Base-by-base conservation (phyloP, 176 grass and related monocot species). In the Alopecurus myosuroides region DNA sequence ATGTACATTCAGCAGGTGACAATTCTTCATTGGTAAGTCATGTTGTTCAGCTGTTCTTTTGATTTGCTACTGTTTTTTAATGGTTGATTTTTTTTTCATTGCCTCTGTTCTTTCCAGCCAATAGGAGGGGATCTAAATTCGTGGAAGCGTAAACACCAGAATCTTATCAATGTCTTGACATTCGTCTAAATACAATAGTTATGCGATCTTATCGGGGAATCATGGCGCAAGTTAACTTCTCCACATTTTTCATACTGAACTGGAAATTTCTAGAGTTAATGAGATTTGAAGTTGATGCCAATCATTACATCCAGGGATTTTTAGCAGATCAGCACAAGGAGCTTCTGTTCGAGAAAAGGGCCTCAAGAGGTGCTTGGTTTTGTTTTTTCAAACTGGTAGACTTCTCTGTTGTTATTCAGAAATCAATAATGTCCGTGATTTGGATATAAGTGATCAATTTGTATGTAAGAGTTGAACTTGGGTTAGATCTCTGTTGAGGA, bases 201-300 rank as follows among this genome's bases (percentile, higher is more conserved):
- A 61, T 84, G 30, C 7, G 8, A 12, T 5, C 19, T 52, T 84
- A 84, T 66, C 15, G 15, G 3, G 72, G 82, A 22, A 52, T 18
- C 28, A 84, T 10, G 9, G 48, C 44, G 4, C 58, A 84, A 66
- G 31, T 77, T 52, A 50, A 66, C 31, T 84, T 77, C 1, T 57
- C 57, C 9, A 77, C 57, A 39, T 84, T 84, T 72, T 84, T 84
- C 30, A 20, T 84, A 66, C 17, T 35, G 42, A 84, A 84, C 1
- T 42, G 42, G 46, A 22, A 33, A 3, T 19, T 29, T 30, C 44
- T 84, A n/a, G 72, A 84, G 31, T 45, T 71, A 11, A 83, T 74
- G 81, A 60, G 18, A 61, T 83, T 83, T 60, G 0, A 34, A 53
- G 51, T 69, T 49, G 39, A 31, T 12, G 6, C 2, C 2, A 1